These are phyloP conservation scores for Amesomyces nigricolor DNA, from an alignment of 2,329 filamentous ascomycete genomes.

Conservation along the genomic window DNA sequence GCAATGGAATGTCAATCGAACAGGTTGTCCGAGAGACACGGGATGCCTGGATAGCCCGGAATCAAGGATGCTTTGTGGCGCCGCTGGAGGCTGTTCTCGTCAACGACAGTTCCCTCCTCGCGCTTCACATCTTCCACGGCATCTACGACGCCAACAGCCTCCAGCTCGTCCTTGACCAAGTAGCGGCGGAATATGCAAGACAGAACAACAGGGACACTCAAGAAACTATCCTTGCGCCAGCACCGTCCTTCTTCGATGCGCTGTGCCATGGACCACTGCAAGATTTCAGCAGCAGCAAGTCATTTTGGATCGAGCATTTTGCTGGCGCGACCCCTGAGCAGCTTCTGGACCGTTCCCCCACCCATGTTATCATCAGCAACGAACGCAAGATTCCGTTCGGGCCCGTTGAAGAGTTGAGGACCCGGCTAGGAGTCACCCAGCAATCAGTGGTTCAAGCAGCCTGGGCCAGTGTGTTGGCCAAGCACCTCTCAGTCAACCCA, in stretches of 20 bases:
- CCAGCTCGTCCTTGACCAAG: conserved; percentile 55
- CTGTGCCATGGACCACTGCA: conserved; percentile 64
- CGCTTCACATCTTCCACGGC: conserved; percentile 73
- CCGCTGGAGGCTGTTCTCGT: conserved; percentile 50
- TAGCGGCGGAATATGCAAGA: conserved; percentile 49
- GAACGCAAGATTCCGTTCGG: conserved; percentile 34
- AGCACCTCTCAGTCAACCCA: conserved; percentile 38
- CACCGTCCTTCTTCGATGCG: conserved; percentile 59
- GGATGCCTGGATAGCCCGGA: conserved; percentile 48
- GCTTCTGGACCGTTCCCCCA: conserved; percentile 16
- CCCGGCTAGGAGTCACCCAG: conserved; percentile 63
- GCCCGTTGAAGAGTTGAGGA: conserved; percentile 48
- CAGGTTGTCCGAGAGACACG: conserved; percentile 27
- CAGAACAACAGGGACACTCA: neutral
- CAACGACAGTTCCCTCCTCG: conserved; percentile 36
- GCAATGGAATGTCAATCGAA: conserved; percentile 29
- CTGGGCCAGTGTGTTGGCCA: conserved; percentile 59
- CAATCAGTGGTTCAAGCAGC: conserved; percentile 72
- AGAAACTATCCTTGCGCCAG: conserved; percentile 16
- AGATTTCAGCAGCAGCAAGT: conserved; percentile 34
- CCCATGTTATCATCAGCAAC: conserved; percentile 22
- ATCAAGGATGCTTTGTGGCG: conserved; percentile 41
- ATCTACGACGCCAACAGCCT: conserved; percentile 83
- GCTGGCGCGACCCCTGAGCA: conserved; percentile 28
- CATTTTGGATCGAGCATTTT: conserved; percentile 65